These are phyloP conservation scores for Ceratocystis ficicola DNA, from an alignment of 2,329 filamentous ascomycete species.

Conservation along the genomic window DNA sequence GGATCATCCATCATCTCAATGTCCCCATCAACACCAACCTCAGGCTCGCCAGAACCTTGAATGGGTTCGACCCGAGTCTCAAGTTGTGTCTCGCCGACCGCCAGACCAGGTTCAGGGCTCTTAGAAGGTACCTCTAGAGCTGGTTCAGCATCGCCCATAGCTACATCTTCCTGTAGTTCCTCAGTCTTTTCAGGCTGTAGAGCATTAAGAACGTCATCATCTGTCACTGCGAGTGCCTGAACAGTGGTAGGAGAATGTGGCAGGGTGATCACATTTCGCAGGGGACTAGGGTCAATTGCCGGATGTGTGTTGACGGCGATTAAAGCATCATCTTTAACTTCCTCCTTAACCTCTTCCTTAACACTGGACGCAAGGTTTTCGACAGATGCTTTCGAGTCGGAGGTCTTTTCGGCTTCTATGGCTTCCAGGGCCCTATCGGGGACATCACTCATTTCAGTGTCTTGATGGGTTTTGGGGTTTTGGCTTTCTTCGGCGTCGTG, in stretches of 20 bases:
- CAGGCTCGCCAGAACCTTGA: background rate
- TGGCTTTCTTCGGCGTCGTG: conserved; percentile 34
- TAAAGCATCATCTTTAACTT: background rate
- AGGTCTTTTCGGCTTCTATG: conserved; percentile 12
- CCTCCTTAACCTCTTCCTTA: conserved; percentile 4
- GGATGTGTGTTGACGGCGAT: conserved; percentile 24
- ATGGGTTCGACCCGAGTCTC: background rate
- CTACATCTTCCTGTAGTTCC: conserved; percentile 6
- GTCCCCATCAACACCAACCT: background rate
- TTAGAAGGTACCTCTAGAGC: background rate
- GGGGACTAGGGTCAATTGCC: conserved; percentile 21
- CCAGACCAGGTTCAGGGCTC: background rate
- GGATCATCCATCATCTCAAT: background rate
- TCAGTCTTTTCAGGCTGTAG: background rate
- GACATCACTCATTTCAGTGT: conserved; percentile 27
- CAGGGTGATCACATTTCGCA: conserved; percentile 19
- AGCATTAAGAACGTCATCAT: background rate
- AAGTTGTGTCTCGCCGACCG: background rate
- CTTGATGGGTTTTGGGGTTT: conserved; percentile 13
- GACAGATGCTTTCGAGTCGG: conserved; percentile 5
- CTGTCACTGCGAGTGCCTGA: background rate
- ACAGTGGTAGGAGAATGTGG: conserved; percentile 10
- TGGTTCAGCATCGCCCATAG: background rate
- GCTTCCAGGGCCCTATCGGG: conserved; percentile 30
- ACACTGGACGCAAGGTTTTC: conserved; percentile 7